Conservation (phyloP, 2,329 filamentous ascomycete genomes). For the Pseudogymnoascus sp. region DNA sequence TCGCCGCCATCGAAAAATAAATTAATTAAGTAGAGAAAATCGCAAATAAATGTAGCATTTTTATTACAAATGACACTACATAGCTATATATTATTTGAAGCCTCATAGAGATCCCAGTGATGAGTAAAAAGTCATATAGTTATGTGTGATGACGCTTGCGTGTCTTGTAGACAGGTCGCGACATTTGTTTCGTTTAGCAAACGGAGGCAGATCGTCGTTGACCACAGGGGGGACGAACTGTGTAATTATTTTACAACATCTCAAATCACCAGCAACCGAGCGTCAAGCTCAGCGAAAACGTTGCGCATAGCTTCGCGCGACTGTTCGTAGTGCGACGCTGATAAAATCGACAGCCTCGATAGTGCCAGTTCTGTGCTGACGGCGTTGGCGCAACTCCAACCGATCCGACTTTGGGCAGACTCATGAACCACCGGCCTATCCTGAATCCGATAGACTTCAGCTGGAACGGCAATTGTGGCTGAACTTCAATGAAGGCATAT, state of each 20-base stretch:
- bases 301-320: slow-evolving; percentile 2
- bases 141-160: neutral
- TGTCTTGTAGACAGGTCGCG: slow-evolving; percentile 9
- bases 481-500: slow-evolving; percentile 4
- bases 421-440: neutral
- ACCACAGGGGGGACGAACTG: slow-evolving; percentile 3
- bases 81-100: neutral
- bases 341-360: neutral
- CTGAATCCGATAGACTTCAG: slow-evolving; percentile 2
- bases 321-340: slow-evolving; percentile 5
- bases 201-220: slow-evolving; percentile 7
- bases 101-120: neutral
- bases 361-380: slow-evolving; percentile 1
- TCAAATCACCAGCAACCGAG: slow-evolving; percentile 4
- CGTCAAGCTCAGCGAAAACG: slow-evolving; percentile 5
- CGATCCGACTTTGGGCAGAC: neutral
- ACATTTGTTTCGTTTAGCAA: slow-evolving; percentile 9
- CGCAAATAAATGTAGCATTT: slow-evolving; percentile 2
- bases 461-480: slow-evolving; percentile 4
- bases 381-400: neutral
- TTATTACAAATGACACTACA: neutral
- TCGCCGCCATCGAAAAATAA: slow-evolving; percentile 1
- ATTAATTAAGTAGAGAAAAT: neutral
- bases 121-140: neutral
- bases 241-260: slow-evolving; percentile 8